Conservation (phyloP, 2,329 filamentous ascomycete genomes). For the Aspergillus texensis region DNA sequence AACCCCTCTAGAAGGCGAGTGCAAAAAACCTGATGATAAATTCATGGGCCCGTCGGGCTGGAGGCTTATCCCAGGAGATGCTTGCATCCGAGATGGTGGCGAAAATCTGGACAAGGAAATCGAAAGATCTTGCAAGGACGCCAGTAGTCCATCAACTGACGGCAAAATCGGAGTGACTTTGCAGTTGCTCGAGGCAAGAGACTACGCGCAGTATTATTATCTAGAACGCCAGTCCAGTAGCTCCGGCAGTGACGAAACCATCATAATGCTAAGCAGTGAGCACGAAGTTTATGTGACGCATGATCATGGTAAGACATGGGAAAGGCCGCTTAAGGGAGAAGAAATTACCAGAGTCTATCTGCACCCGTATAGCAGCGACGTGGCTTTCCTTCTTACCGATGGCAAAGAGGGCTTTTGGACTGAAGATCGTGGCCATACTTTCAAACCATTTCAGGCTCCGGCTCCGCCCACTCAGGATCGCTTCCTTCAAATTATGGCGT, state of each 20-base stretch:
- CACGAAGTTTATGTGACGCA: conserved; percentile 72
- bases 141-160: conserved; percentile 55
- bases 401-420: conserved; percentile 75
- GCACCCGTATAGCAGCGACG: conserved; percentile 79
- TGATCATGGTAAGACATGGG: conserved; percentile 89
- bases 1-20: conserved; percentile 69
- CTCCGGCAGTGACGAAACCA: conserved; percentile 70
- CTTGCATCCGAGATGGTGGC: conserved; percentile 65
- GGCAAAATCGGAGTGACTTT: conserved; percentile 67
- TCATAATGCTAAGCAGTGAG: conserved; percentile 62
- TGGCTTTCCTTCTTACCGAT: conserved; percentile 80
- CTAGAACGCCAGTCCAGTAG: conserved; percentile 74
- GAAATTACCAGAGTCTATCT: conserved; percentile 72
- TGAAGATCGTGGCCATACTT: conserved; percentile 72
- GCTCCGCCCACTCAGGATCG: conserved; percentile 55
- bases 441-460: conserved; percentile 74
- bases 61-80: conserved; percentile 84
- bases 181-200: conserved; percentile 63
- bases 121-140: conserved; percentile 75
- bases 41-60: conserved; percentile 89
- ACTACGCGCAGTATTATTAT: conserved; percentile 66
- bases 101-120: conserved; percentile 71
- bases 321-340: conserved; percentile 68
- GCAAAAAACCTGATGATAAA: conserved; percentile 69
- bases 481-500: conserved; percentile 62